A percentile compares a stretch with the other conserved stretches of the same genome.
Conservation (phyloP, 2,329 filamentous ascomycete genomes). For the Penicillium expansum region DNA sequence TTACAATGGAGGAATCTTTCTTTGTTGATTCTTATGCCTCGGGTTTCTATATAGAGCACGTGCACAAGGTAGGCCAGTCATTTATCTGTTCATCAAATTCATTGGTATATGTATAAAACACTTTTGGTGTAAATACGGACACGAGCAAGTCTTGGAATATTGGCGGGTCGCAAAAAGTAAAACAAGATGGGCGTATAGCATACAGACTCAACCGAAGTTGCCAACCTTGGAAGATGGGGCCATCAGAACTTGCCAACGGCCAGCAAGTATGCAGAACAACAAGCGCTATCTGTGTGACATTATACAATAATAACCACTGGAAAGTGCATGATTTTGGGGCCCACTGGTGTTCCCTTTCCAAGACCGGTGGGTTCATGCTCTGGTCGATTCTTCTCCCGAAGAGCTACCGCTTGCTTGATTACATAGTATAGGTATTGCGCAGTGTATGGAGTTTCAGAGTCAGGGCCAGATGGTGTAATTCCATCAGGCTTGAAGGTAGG, state of each 20-base stretch:
- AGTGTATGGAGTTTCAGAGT: slow-evolving; percentile 10
- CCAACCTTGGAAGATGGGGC: not conserved
- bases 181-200: not conserved
- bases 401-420: slow-evolving; percentile 13
- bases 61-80: not conserved
- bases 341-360: not conserved
- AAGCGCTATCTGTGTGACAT: slow-evolving; percentile 3
- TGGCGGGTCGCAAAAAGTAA: not conserved
- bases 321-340: slow-evolving; percentile 20
- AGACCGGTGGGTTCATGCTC: slow-evolving; percentile 6
- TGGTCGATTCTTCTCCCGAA: slow-evolving; percentile 17
- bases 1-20: not conserved
- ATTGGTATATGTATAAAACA: not conserved
- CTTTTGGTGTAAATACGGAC: not conserved
- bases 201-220: not conserved
- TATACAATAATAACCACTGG: slow-evolving; percentile 18
- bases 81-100: not conserved
- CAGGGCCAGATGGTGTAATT: not conserved
- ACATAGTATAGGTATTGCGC: slow-evolving; percentile 13
- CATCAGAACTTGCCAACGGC: not conserved
- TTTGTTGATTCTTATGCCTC: not conserved
- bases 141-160: not conserved
- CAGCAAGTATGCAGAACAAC: not conserved
- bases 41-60: not conserved
- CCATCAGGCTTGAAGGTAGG: slow-evolving; percentile 11